A percentile compares a stretch with the other conserved stretches of the same genome.
phyloP scores from a whole-genome alignment of 805 yeast genomes.

The Clavispora fructus region DNA sequence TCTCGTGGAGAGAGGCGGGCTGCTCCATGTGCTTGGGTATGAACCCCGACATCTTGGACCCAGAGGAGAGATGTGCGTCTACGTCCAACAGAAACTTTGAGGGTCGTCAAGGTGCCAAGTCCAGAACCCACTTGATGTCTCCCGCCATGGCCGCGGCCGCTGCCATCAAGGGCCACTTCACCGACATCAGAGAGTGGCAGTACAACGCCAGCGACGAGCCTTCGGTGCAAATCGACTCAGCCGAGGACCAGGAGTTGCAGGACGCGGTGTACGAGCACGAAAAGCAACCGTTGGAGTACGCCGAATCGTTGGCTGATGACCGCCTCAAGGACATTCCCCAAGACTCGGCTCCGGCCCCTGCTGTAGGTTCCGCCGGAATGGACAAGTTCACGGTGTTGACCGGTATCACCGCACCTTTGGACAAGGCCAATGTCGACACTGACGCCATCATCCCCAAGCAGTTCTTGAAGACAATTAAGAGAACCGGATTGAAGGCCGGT shows the following conservation, averaged over 20 bases:
- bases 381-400: conserved; percentile 70
- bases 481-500: conserved; percentile 88
- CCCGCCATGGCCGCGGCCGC: conserved; percentile 99
- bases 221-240: conserved; percentile 40
- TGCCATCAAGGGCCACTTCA: conserved; percentile 82
- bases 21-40: conserved; percentile 99
- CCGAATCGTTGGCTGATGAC: conserved; percentile 45
- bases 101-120: conserved; percentile 96
- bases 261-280: conserved; percentile 70
- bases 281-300: conserved; percentile 53
- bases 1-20: conserved; percentile 99
- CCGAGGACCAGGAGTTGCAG: conserved; percentile 53
- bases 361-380: conserved; percentile 47
- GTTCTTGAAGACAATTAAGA: conserved; percentile 93
- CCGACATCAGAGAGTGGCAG: conserved; percentile 81
- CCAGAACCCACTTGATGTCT: conserved; percentile 96
- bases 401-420: conserved; percentile 91
- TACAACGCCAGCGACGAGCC: conserved; percentile 59
- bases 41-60: conserved; percentile 96
- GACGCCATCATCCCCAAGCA: conserved; percentile 99
- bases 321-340: conserved; percentile 60
- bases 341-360: conserved; percentile 19
- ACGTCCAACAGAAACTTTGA: conserved; percentile 98
- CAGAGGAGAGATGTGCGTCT: conserved; percentile 97
- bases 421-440: conserved; percentile 93